Evolutionary conservation across 495 filamentous ascomycete species (phyloP), one percentile per base, ranked within the genome.

Genomic region (Penicillium roqueforti): DNA sequence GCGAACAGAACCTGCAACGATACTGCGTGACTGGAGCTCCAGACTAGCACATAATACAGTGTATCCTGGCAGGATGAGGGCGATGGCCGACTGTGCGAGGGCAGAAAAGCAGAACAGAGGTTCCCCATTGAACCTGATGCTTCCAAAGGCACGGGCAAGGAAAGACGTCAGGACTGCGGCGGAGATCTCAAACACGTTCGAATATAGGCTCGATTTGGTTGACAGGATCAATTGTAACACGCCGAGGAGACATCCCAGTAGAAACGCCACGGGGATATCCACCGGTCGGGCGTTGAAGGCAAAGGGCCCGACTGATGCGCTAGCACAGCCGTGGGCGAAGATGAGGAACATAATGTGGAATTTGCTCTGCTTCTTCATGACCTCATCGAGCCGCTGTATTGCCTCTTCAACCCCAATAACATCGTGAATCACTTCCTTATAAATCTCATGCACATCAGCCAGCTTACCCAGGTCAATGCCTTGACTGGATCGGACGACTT

Each of bases 341-440:
- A 97, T 84, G n/a, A 87, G 77, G 25, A 89, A 56, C 83, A 88
- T 89, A 4, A 76, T 68, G 34, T 76, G 79, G 63, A 87, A 88
- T 55, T 87, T 87, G 45, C 80, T 76, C 46, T 78, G 80, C 26
- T 75, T 74, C 6, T 73, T 68, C 61, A 84, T 84, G 44, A 95
- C 80, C 37, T 79, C 81, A 38, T 90, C 79, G 10, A 97, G 73
- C 16, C 81, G 75, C 22, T 76, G 68, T 2, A 83, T 95, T 3
- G 90, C 93, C 61, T 95, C 88, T 49, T 93, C 89, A 28, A 92
- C 86, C 19, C 87, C 84, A 39, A 95, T 87, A 20, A 86, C 77
- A 67, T 95, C 92, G 65, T 96, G 91, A 16, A 96, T 83, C 16
- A 97, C 91, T 55, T 91, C 84, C 70, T 97, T 97, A 75, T 96